These are phyloP conservation scores for Penicillium palitans DNA, from an alignment of 2,329 filamentous ascomycete genomes.

Conservation along the genomic window DNA sequence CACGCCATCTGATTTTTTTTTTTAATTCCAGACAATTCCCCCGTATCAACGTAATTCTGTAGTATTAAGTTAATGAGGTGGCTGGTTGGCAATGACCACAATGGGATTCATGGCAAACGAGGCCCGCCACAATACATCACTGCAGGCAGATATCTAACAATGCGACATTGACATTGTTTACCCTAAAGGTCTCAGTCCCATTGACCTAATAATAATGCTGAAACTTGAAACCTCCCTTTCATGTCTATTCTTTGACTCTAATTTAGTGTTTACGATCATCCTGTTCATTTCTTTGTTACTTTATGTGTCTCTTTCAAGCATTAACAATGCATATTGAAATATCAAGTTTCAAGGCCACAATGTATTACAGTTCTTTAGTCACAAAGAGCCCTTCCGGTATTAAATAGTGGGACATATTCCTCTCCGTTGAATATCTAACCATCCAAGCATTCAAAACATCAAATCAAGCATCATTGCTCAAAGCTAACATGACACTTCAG, in stretches of 20 bases:
- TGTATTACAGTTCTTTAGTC: not conserved
- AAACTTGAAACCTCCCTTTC: not conserved
- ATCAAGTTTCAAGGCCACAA: not conserved
- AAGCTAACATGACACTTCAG: not conserved
- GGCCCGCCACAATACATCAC: not conserved
- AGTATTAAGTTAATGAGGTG: not conserved
- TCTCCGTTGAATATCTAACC: not conserved
- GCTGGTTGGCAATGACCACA: not conserved
- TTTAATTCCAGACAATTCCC: not conserved
- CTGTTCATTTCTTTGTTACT: not conserved
- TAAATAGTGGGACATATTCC: not conserved
- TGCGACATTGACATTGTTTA: not conserved
- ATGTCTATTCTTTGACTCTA: not conserved
- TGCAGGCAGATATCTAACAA: not conserved
- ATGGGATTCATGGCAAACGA: not conserved
- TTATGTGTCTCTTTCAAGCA: not conserved
- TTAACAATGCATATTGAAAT: not conserved
- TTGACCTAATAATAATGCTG: not conserved
- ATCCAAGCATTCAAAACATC: not conserved
- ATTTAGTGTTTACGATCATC: not conserved
- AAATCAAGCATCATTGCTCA: not conserved
- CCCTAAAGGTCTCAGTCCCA: not conserved
- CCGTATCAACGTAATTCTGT: not conserved
- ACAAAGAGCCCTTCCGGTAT: not conserved
- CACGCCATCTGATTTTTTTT: not conserved